Evolutionary conservation across 305 asterid genomes (phyloP).

Genomic region (Fraxinus nigra): DNA sequence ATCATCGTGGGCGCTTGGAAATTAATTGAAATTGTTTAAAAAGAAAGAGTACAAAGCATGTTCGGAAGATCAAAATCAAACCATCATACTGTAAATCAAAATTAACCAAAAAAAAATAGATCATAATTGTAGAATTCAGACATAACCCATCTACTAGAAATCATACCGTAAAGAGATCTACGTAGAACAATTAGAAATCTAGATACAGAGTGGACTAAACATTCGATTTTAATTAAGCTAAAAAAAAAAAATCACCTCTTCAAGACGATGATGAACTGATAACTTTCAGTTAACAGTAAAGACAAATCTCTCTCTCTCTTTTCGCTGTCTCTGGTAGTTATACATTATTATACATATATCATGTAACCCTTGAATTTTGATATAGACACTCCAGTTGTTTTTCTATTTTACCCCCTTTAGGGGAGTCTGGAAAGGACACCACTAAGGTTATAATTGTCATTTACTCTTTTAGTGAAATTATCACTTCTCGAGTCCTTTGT

Average conservation of each 20-base stretch:
- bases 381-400: background rate
- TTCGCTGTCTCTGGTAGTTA: constrained; percentile 12
- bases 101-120: background rate
- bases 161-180: background rate
- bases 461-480: background rate
- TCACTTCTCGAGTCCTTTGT: background rate
- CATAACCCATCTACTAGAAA: background rate
- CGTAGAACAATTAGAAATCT: background rate
- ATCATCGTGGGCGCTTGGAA: background rate
- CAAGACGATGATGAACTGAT: constrained; percentile 22
- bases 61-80: background rate
- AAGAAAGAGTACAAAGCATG: background rate
- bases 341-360: background rate
- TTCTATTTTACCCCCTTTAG: background rate
- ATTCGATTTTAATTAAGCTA: background rate
- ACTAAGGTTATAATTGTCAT: background rate
- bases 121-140: background rate
- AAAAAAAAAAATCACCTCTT: background rate
- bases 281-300: constrained; percentile 26
- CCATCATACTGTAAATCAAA: background rate
- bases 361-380: constrained; percentile 4
- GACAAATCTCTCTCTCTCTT: constrained; percentile 16
- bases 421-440: background rate
- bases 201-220: background rate
- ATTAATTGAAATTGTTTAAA: background rate